Conservation (phyloP, 2,329 filamentous ascomycete genomes). For the Aspergillus pseudotamarii region DNA sequence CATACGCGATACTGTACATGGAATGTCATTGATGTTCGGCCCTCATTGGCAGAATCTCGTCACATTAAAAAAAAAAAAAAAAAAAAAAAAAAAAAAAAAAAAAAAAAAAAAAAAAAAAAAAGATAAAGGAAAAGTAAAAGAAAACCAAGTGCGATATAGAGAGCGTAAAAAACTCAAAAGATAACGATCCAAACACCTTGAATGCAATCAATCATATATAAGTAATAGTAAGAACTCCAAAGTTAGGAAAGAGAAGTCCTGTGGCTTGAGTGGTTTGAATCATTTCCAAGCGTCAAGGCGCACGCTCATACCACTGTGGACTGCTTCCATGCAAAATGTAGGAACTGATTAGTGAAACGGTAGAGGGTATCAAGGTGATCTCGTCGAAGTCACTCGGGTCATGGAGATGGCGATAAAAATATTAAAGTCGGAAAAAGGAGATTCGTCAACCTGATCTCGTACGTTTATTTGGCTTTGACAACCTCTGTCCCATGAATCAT, state of each 20-base stretch:
- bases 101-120: constrained; percentile 8
- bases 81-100: too few species aligned
- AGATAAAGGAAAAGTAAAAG: constrained; percentile 7
- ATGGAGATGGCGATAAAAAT: constrained; percentile 15
- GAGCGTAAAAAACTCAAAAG: constrained; percentile 14
- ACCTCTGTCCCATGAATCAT: constrained; percentile 18
- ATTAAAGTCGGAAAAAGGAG: constrained; percentile 8
- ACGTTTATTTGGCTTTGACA: constrained; percentile 13
- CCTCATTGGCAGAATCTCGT: not conserved
- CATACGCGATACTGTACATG: constrained; percentile 26
- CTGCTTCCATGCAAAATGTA: constrained; percentile 2
- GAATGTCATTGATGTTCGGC: constrained; percentile 13
- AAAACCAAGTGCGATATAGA: not conserved
- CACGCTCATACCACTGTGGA: constrained; percentile 1
- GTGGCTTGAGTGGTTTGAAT: not conserved
- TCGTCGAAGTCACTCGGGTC: constrained; percentile 20
- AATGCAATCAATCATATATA: constrained; percentile 7
- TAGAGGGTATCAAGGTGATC: constrained; percentile 35
- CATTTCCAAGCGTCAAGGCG: not conserved
- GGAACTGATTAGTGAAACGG: constrained; percentile 21
- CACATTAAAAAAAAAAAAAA: constrained; percentile 6
- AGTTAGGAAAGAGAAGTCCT: not conserved
- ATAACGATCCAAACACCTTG: constrained; percentile 9
- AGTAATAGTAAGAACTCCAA: not conserved
- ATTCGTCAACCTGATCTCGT: constrained; percentile 17